Conservation (phyloP, 352 stramenopile genomes). For the Pythium rhizo-oryzae region DNA sequence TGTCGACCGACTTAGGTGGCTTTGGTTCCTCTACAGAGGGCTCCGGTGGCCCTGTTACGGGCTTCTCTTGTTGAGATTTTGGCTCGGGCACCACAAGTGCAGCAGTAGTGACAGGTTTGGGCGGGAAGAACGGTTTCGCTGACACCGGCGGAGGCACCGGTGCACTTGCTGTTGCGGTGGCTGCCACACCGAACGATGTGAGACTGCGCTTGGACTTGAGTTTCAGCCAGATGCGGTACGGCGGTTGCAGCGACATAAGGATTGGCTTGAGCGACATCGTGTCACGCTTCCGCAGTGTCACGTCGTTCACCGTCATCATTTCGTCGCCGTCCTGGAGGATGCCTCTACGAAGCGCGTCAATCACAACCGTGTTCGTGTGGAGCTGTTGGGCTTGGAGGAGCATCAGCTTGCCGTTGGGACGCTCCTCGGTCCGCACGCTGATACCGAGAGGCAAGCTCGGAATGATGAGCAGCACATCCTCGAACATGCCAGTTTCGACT, state of each 20-base stretch:
- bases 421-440: slow-evolving; percentile 36
- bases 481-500: slow-evolving; percentile 30
- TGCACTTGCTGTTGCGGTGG: background rate
- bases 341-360: slow-evolving; percentile 48
- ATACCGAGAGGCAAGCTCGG: slow-evolving; percentile 58
- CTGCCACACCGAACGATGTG: slow-evolving; percentile 10
- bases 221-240: slow-evolving; percentile 63
- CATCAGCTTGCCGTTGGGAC: slow-evolving; percentile 23
- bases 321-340: slow-evolving; percentile 68
- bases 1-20: background rate
- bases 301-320: slow-evolving; percentile 65
- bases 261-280: slow-evolving; percentile 39
- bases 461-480: slow-evolving; percentile 70
- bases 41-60: background rate
- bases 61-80: slow-evolving; percentile 4
- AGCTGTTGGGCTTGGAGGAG: slow-evolving; percentile 11
- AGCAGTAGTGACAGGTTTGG: slow-evolving; percentile 3
- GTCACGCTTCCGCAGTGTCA: slow-evolving; percentile 37
- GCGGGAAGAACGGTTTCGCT: slow-evolving; percentile 7
- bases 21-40: slow-evolving; percentile 3
- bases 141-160: background rate
- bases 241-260: slow-evolving; percentile 36
- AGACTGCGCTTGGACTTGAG: slow-evolving; percentile 40
- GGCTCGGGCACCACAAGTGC: background rate
- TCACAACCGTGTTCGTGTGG: slow-evolving; percentile 40